Evolutionary conservation across 768 basidiomycete species (phyloP).

Genomic region (Porphyrellus cyaneotinctus): DNA sequence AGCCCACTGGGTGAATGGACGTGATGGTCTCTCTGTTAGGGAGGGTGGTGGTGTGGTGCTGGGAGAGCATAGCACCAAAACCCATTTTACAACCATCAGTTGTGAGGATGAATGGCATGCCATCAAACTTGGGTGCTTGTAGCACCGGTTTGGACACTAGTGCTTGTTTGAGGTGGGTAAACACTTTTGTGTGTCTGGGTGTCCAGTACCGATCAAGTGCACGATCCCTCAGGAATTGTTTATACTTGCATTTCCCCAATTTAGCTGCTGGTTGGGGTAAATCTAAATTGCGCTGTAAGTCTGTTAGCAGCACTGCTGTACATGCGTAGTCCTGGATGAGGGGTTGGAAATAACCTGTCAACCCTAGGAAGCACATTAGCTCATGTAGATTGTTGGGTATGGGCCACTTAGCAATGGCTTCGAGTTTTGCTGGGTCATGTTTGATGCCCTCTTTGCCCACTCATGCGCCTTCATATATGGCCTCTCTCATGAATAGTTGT

Average conservation of each 20-base stretch:
- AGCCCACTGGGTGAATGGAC: conserved; percentile 7
- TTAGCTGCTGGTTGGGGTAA: neutral
- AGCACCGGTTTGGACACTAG: conserved; percentile 16
- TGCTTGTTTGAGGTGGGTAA: conserved; percentile 28
- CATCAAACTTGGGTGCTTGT: conserved; percentile 28
- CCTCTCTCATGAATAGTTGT: conserved; percentile 6
- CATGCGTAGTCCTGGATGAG: conserved; percentile 10
- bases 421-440: neutral
- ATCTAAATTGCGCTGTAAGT: neutral
- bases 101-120: conserved; percentile 35
- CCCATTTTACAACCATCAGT: conserved; percentile 33
- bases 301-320: neutral
- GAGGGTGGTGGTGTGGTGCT: neutral
- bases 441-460: neutral
- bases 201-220: conserved; percentile 11
- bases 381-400: neutral
- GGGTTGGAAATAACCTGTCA: conserved; percentile 4
- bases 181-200: conserved; percentile 19
- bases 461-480: neutral
- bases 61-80: conserved; percentile 33
- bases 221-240: neutral
- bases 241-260: neutral
- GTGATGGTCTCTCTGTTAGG: neutral
- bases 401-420: conserved; percentile 7
- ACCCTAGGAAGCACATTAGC: conserved; percentile 4